Evolutionary conservation across 2,329 filamentous ascomycete genomes (phyloP).

Genomic region (Hypoxylon sp.): DNA sequence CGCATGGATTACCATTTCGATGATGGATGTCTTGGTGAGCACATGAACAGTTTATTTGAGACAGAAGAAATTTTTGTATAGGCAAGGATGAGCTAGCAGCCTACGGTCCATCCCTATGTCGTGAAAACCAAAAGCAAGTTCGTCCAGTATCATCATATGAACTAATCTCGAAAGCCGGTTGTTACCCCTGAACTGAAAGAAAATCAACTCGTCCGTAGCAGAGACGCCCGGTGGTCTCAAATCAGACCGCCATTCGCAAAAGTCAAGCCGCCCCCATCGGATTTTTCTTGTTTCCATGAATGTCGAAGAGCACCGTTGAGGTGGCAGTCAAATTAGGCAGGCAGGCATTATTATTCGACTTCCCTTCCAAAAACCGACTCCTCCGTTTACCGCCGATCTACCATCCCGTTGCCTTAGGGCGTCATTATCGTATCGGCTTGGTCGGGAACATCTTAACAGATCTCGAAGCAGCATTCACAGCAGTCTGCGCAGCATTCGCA

Average conservation of each 20-base stretch:
- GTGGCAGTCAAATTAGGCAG: constrained; percentile 18
- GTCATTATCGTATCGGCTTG: constrained; percentile 36
- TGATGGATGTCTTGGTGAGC: neutral
- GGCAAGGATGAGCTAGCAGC: constrained; percentile 28
- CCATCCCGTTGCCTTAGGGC: constrained; percentile 22
- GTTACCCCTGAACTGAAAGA: constrained; percentile 31
- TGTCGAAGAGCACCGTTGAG: constrained; percentile 31
- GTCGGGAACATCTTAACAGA: constrained; percentile 51
- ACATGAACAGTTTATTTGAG: constrained; percentile 2
- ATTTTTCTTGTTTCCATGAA: constrained; percentile 9
- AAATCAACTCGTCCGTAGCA: constrained; percentile 9
- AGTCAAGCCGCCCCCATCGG: constrained; percentile 14
- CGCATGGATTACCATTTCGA: neutral
- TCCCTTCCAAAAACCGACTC: constrained; percentile 16
- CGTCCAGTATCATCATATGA: constrained; percentile 35
- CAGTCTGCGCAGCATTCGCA: constrained; percentile 67
- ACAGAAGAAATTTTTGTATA: constrained; percentile 36
- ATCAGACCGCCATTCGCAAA: constrained; percentile 20
- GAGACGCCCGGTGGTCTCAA: constrained; percentile 22
- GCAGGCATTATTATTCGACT: constrained; percentile 29
- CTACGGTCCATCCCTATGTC: constrained; percentile 33
- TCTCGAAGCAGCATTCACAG: constrained; percentile 60
- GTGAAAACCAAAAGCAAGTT: constrained; percentile 34
- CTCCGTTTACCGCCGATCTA: constrained; percentile 12
- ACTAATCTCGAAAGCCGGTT: constrained; percentile 33